A percentile compares a stretch with the other conserved stretches of the same genome.
Evolutionary conservation across 164 flowering plant species (phyloP).

Genomic region (Annona cherimola): DNA sequence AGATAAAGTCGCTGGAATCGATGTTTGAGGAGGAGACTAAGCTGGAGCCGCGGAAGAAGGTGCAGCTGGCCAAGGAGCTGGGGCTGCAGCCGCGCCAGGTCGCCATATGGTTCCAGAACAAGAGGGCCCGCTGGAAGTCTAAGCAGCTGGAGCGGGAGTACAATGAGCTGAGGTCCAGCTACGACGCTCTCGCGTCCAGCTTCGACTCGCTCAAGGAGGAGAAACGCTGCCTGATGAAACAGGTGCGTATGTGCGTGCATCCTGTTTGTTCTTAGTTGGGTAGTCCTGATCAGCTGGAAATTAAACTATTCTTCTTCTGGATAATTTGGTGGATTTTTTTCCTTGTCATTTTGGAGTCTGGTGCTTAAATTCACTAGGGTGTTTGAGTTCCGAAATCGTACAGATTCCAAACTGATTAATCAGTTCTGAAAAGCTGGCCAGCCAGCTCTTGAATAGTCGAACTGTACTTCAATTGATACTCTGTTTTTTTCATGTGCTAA

Average conservation of each 20-base stretch:
- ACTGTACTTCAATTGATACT: no score
- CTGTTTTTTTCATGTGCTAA: neutral
- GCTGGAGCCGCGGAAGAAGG: constrained; percentile 60
- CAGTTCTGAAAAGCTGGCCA: no score
- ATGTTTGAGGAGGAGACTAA: constrained; percentile 60
- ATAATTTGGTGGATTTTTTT: no score
- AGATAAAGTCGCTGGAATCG: constrained; percentile 50
- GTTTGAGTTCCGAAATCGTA: no score
- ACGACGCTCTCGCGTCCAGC: constrained; percentile 34
- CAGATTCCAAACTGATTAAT: no score
- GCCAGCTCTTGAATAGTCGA: no score
- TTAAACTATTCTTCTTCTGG: no score
- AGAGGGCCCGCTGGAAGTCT: constrained; percentile 77
- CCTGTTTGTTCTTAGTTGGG: no score
- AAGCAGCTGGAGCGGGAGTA: constrained; percentile 68
- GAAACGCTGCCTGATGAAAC: constrained; percentile 37
- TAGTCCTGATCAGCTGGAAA: no score
- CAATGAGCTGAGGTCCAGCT: constrained; percentile 30
- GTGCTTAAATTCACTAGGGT: no score
- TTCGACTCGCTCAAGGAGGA: constrained; percentile 50
- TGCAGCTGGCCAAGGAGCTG: constrained; percentile 55
- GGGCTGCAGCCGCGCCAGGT: constrained; percentile 74
- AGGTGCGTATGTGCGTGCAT: constrained; percentile 31
- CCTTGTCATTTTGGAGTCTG: no score
- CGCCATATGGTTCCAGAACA: constrained; percentile 94